phyloP scores from a whole-genome alignment of 2,329 filamentous ascomycete species.

The Cordyceps cicadae region DNA sequence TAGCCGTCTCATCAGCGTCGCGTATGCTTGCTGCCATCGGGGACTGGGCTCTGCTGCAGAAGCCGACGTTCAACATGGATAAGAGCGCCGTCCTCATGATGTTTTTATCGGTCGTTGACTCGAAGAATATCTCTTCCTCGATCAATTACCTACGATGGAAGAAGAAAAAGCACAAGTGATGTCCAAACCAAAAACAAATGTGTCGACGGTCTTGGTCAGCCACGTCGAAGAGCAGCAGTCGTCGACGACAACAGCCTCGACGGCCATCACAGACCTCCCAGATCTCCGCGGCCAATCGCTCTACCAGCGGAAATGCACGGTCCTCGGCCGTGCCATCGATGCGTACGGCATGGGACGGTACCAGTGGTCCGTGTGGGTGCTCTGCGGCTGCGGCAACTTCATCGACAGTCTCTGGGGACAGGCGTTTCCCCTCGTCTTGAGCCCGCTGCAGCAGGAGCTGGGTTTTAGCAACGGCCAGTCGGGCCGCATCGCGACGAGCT shows the following conservation, averaged over 20 bases:
- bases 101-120: not conserved
- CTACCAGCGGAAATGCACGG: slow-evolving; percentile 28
- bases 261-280: not conserved
- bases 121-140: not conserved
- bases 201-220: not conserved
- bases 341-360: slow-evolving; percentile 44
- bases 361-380: slow-evolving; percentile 43
- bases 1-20: not conserved
- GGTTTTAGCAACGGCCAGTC: slow-evolving; percentile 34
- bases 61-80: not conserved
- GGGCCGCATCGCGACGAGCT: slow-evolving; percentile 44
- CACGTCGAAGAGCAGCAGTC: not conserved
- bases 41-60: too few relatives aligned
- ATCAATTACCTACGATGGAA: not conserved
- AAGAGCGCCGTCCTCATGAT: not conserved
- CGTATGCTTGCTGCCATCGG: not conserved
- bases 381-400: slow-evolving; percentile 47
- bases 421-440: slow-evolving; percentile 46
- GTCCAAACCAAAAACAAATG: not conserved
- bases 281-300: slow-evolving; percentile 21
- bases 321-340: slow-evolving; percentile 38
- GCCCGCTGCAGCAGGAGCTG: slow-evolving; percentile 47
- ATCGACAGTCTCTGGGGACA: slow-evolving; percentile 52
- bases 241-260: not conserved
- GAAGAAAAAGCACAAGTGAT: not conserved